Evolutionary conservation across 768 basidiomycete genomes (phyloP).

Genomic region (Collybia nuda): DNA sequence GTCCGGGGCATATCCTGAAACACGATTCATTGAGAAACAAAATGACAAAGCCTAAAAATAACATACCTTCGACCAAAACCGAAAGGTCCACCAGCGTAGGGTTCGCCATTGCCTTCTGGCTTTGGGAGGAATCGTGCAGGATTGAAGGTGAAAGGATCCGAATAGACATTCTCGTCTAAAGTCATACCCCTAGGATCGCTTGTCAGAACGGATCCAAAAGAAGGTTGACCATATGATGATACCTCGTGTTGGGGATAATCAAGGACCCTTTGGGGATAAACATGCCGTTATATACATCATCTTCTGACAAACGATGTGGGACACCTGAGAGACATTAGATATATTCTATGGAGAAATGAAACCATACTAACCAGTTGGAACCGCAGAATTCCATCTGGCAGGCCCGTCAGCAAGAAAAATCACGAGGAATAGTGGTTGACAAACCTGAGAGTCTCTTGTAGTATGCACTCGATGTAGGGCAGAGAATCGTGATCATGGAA

Average conservation of each 20-base stretch:
- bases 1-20: slow-evolving; percentile 45
- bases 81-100: slow-evolving; percentile 10
- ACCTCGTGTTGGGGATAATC: slow-evolving; percentile 20
- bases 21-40: background rate
- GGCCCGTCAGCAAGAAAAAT: background rate
- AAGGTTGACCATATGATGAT: background rate
- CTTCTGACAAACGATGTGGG: slow-evolving; percentile 17
- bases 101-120: slow-evolving; percentile 14
- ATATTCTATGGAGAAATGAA: background rate
- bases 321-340: slow-evolving; percentile 23
- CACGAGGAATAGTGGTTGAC: background rate
- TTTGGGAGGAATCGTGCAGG: slow-evolving; percentile 40
- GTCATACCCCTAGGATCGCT: slow-evolving; percentile 32
- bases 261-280: slow-evolving; percentile 34
- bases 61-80: slow-evolving; percentile 18
- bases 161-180: slow-evolving; percentile 34
- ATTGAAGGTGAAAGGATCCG: slow-evolving; percentile 36
- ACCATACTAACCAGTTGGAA: background rate
- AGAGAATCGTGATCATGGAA: slow-evolving; percentile 27
- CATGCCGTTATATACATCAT: slow-evolving; percentile 36
- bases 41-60: background rate
- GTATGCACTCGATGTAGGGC: slow-evolving; percentile 35
- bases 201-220: background rate
- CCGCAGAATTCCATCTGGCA: slow-evolving; percentile 7
- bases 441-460: slow-evolving; percentile 28